phyloP scores from a whole-genome alignment of 2,329 filamentous ascomycete species.

The Mariannaea elegans region DNA sequence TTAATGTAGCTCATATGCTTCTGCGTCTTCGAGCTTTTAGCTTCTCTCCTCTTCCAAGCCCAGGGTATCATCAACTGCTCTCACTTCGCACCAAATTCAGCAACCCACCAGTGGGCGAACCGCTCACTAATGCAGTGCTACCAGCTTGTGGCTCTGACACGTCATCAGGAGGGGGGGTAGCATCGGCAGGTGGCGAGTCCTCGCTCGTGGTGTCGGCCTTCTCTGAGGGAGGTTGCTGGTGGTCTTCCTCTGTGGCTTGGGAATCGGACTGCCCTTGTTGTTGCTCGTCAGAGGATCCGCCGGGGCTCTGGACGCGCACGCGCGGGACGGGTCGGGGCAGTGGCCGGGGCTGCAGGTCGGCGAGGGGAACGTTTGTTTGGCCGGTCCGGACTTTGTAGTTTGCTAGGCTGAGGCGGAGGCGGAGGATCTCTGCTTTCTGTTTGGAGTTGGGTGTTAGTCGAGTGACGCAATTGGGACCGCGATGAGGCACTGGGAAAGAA shows the following conservation, averaged over 20 bases:
- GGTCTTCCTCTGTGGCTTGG: slow-evolving; percentile 23
- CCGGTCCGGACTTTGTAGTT: slow-evolving; percentile 80
- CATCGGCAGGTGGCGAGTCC: not conserved
- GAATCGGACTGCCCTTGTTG: slow-evolving; percentile 31
- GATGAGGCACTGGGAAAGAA: not conserved
- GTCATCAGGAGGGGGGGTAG: not conserved
- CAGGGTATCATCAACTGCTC: slow-evolving; percentile 10
- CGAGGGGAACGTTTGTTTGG: slow-evolving; percentile 72
- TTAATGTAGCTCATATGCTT: too few species aligned
- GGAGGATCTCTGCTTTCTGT: slow-evolving; percentile 71
- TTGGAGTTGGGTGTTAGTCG: slow-evolving; percentile 20
- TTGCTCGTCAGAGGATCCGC: slow-evolving; percentile 13
- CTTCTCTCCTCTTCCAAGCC: not conserved
- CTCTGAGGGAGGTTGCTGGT: slow-evolving; percentile 15
- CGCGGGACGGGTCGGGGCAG: slow-evolving; percentile 35
- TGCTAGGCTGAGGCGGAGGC: slow-evolving; percentile 74
- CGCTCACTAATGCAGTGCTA: slow-evolving; percentile 51
- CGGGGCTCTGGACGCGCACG: slow-evolving; percentile 38
- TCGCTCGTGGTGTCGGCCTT: slow-evolving; percentile 6
- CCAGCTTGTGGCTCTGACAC: not conserved
- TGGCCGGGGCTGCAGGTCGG: slow-evolving; percentile 59
- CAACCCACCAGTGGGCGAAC: slow-evolving; percentile 57
- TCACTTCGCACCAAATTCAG: slow-evolving; percentile 53
- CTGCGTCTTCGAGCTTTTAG: not conserved
- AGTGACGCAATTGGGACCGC: too few species aligned